phyloP scores from a whole-genome alignment of 164 flowering plant genomes.

The Taxillus chinensis region DNA sequence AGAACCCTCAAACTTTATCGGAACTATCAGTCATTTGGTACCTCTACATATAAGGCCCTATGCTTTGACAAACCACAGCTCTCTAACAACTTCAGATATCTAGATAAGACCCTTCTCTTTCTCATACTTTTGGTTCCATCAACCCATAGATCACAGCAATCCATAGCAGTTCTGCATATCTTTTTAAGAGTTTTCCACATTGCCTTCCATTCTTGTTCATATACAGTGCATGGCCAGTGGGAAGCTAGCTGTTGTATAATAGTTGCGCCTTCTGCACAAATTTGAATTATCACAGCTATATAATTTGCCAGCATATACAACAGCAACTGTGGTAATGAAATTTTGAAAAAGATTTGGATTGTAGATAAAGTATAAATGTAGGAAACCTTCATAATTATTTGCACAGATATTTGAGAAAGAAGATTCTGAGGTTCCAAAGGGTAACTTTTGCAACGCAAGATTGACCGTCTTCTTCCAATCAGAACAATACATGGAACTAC shows the following conservation, averaged over 20 bases:
- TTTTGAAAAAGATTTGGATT: neutral
- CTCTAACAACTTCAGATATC: conserved; percentile 56
- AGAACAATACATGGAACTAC: conserved; percentile 36
- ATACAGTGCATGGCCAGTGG: conserved; percentile 15
- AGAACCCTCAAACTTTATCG: neutral
- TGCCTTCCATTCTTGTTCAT: conserved; percentile 34
- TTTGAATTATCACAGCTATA: neutral
- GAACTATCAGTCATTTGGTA: conserved; percentile 11
- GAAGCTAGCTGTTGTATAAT: conserved; percentile 13
- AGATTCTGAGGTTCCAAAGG: conserved; percentile 4
- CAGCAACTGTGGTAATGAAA: too few species aligned
- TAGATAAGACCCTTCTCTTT: conserved; percentile 59
- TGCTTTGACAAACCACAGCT: conserved; percentile 61
- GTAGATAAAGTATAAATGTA: neutral
- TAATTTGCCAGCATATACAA: neutral
- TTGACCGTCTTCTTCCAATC: conserved; percentile 36
- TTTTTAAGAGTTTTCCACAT: conserved; percentile 37
- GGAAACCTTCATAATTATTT: conserved; percentile 21
- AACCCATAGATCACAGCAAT: conserved; percentile 52
- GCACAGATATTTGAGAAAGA: conserved; percentile 1
- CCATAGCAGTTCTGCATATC: conserved; percentile 24
- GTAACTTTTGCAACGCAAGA: conserved; percentile 15
- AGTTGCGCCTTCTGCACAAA: conserved; percentile 24
- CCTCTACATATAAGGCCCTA: conserved; percentile 39
- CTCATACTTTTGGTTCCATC: conserved; percentile 29